Base-by-base conservation (phyloP, 1,139 yeast genomes). In the Scheffersomyces titani region DNA sequence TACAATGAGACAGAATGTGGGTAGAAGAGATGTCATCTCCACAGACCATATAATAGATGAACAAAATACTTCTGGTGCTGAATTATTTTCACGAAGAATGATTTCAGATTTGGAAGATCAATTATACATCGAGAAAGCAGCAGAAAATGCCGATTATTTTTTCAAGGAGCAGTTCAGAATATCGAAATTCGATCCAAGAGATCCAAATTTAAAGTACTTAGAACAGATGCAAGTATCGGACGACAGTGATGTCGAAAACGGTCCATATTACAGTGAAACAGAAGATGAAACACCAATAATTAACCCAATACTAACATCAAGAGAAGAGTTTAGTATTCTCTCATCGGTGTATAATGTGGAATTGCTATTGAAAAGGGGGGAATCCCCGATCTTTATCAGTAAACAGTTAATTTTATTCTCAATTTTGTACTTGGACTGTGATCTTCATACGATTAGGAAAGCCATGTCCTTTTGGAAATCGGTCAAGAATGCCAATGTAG, bases 191-290 rank as follows among this genome's bases (percentile, higher is more conserved):
- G 47, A 48, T 11, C n/a, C 45, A 18, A n/a, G 40, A 1, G 52
- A 48, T 30, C 30, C 51, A 1, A 52, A 62, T 4, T 54, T 47
- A 24, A 52, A 54, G 19, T 52, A 57, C 54, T 54, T 62, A 2
- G 54, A 54, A 18, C 66, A 69, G 52, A 73, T 77, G 70, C 72
- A 71, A 51, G 69, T 65, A 19, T 76, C 81, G 2, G 82, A 77
- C 53, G 77, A 71, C 52, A 76, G 73, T 51, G 75, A 68, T 47
- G 60, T 63, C 13, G 74, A 70, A 50, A 54, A 61, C 19, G 58
- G 55, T 13, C 58, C 56, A 1, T 22, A 60, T 9, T 63, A 65
- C 30, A 64, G 68, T 51, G 75, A 71, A 51, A 48, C 51, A 6
- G 49, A 52, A 3, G 52, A 22, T 16, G 52, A 36, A 24, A n/a